Evolutionary conservation across 2,329 filamentous ascomycete genomes (phyloP).

Genomic region (Cadophora luteo-olivacea): DNA sequence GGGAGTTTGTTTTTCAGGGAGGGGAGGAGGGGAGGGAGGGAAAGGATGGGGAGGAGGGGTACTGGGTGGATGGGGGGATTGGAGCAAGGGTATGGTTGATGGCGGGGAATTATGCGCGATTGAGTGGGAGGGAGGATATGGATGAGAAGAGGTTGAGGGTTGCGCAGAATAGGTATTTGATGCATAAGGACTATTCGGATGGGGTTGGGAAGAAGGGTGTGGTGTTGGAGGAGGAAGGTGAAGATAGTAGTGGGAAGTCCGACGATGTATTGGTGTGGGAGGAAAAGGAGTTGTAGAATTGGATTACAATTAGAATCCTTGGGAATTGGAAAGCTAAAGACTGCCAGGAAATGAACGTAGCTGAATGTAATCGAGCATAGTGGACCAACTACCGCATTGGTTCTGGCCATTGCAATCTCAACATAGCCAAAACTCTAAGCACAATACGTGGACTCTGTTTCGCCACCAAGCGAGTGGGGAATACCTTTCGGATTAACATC

Average conservation of each 20-base stretch:
- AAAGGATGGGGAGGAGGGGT: neutral
- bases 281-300: conserved; percentile 9
- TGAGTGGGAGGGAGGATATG: conserved; percentile 36
- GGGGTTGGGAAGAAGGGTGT: neutral
- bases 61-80: neutral
- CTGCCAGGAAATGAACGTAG: no score
- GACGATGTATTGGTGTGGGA: neutral
- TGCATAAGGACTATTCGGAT: conserved; percentile 31
- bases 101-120: conserved; percentile 31
- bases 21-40: neutral
- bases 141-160: conserved; percentile 32
- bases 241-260: neutral
- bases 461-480: no score
- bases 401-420: no score
- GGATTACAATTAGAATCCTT: neutral
- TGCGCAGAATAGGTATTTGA: conserved; percentile 36
- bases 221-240: neutral
- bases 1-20: neutral
- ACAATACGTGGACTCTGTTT: no score
- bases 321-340: neutral
- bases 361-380: no score
- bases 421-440: no score
- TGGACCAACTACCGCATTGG: no score
- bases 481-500: neutral
- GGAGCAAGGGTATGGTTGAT: conserved; percentile 20